phyloP scores from a whole-genome alignment of 2,329 filamentous ascomycete species.

The Colletotrichum simmondsii region DNA sequence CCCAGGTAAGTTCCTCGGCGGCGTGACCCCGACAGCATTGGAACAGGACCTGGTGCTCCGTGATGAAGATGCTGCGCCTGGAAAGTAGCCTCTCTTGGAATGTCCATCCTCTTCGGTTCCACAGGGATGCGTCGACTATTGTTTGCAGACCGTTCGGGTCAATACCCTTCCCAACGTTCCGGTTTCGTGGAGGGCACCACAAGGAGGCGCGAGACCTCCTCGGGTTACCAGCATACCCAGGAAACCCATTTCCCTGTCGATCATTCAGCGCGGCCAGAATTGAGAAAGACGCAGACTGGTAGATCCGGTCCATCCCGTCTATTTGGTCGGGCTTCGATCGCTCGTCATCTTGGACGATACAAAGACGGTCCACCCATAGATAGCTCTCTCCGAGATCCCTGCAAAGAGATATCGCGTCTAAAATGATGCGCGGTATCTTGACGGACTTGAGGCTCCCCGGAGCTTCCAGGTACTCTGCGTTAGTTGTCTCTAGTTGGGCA shows the following conservation, averaged over 20 bases:
- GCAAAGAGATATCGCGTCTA: slow-evolving; percentile 55
- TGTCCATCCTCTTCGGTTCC: slow-evolving; percentile 32
- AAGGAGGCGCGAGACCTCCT: slow-evolving; percentile 11
- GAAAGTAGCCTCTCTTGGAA: slow-evolving; percentile 34
- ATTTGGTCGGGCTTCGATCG: slow-evolving; percentile 50
- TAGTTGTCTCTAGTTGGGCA: slow-evolving; percentile 30
- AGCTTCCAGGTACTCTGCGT: slow-evolving; percentile 42
- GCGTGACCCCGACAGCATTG: slow-evolving; percentile 24
- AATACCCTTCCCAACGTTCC: slow-evolving; percentile 4
- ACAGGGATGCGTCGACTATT: slow-evolving; percentile 2
- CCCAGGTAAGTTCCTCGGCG: slow-evolving; percentile 23
- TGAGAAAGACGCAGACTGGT: slow-evolving; percentile 54
- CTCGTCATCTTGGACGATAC: slow-evolving; percentile 55
- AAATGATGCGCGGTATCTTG: slow-evolving; percentile 50
- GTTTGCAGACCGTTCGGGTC: slow-evolving; percentile 11
- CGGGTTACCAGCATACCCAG: neutral
- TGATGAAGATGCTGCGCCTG: slow-evolving; percentile 30
- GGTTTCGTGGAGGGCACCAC: slow-evolving; percentile 8
- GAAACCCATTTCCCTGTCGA: slow-evolving; percentile 36
- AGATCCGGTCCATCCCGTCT: slow-evolving; percentile 56
- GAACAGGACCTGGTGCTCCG: slow-evolving; percentile 29
- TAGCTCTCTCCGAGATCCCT: slow-evolving; percentile 53
- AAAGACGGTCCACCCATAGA: slow-evolving; percentile 58
- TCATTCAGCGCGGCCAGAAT: slow-evolving; percentile 53
- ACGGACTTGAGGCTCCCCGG: neutral